Conservation (phyloP, 371 early-diverging fungal species). For the Lichtheimia ramosa region DNA sequence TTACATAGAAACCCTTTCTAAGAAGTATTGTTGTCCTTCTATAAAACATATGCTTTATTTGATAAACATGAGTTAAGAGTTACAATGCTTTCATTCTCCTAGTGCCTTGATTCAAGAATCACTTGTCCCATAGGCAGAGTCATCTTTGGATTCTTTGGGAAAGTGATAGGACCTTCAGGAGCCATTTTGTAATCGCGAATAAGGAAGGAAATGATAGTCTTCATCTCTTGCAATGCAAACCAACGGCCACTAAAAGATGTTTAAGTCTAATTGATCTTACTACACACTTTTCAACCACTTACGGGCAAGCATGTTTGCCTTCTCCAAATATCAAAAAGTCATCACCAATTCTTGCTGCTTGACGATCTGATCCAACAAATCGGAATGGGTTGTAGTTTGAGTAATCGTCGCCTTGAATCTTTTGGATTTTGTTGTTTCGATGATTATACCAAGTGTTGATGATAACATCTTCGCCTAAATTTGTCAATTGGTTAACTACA, state of each 20-base stretch:
- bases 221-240: constrained; percentile 31
- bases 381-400: constrained; percentile 46
- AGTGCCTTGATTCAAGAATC: constrained; percentile 5
- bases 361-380: constrained; percentile 37
- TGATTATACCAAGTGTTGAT: constrained; percentile 29
- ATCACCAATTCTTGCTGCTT: constrained; percentile 37
- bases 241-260: constrained; percentile 13
- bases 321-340: constrained; percentile 53
- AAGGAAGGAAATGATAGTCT: constrained; percentile 20
- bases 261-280: neutral
- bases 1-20: too few relatives aligned
- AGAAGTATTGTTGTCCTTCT: too few relatives aligned
- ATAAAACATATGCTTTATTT: too few relatives aligned
- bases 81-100: neutral
- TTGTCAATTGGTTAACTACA: neutral
- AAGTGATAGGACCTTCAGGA: constrained; percentile 4
- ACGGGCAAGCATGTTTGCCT: constrained; percentile 44
- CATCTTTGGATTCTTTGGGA: constrained; percentile 4
- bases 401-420: constrained; percentile 10
- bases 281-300: neutral
- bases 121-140: constrained; percentile 6
- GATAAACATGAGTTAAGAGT: too few relatives aligned
- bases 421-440: constrained; percentile 8
- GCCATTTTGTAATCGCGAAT: constrained; percentile 18
- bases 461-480: constrained; percentile 26